Conservation (phyloP, 768 basidiomycete genomes). For the Lentinus tigrinus region DNA sequence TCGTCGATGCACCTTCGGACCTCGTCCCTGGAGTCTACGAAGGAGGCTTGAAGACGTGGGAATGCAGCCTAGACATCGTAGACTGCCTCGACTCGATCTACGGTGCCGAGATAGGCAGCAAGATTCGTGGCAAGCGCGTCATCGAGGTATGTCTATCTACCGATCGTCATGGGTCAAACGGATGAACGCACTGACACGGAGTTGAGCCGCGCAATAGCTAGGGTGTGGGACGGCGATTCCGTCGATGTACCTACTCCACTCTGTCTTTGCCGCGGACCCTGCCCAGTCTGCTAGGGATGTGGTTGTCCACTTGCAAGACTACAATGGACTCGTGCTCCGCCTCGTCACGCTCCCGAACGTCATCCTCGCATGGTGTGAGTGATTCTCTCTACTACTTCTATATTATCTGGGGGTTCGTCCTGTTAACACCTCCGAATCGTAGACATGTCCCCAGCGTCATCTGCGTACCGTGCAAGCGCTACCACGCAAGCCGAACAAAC, state of each 20-base stretch:
- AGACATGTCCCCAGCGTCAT: slow-evolving; percentile 66
- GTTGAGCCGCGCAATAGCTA: slow-evolving; percentile 45
- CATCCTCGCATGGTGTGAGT: slow-evolving; percentile 79
- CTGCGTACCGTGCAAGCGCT: slow-evolving; percentile 40
- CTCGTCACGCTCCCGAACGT: slow-evolving; percentile 81
- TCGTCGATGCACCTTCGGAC: slow-evolving; percentile 83
- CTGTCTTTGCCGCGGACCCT: slow-evolving; percentile 46
- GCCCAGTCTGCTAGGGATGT: slow-evolving; percentile 34
- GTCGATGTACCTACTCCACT: slow-evolving; percentile 66
- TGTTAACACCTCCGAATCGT: neutral
- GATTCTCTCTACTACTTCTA: neutral
- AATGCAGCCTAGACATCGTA: slow-evolving; percentile 88
- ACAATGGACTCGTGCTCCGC: slow-evolving; percentile 78
- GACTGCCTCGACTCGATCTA: slow-evolving; percentile 50
- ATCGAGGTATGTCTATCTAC: slow-evolving; percentile 59
- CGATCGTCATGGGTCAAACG: neutral
- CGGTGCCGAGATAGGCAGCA: slow-evolving; percentile 23
- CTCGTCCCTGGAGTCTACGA: slow-evolving; percentile 92
- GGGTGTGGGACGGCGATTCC: slow-evolving; percentile 95
- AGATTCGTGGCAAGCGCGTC: slow-evolving; percentile 49
- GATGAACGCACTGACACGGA: neutral
- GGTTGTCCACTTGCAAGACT: slow-evolving; percentile 84
- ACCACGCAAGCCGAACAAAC: slow-evolving; percentile 26
- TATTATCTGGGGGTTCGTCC: no score
- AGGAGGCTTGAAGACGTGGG: slow-evolving; percentile 97